These are phyloP conservation scores for Pseudocercospora crystallina DNA, from an alignment of 2,329 filamentous ascomycete species.

Conservation along the genomic window DNA sequence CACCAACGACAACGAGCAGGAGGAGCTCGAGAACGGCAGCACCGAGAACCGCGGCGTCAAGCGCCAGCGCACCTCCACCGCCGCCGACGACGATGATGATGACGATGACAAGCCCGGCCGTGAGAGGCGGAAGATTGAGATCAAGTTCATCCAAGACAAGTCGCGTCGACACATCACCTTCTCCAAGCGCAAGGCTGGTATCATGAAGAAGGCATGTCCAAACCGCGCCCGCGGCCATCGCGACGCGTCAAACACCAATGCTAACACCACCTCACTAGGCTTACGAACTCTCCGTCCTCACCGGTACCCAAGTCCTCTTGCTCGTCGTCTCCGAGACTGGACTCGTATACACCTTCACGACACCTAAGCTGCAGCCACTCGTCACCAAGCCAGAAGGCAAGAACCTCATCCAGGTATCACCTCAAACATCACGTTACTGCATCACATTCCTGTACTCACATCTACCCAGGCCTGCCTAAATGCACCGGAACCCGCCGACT, in stretches of 20 bases:
- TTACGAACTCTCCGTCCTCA: constrained; percentile 95
- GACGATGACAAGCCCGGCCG: constrained; percentile 97
- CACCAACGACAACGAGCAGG: constrained; percentile 42
- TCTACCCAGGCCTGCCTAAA: constrained; percentile 83
- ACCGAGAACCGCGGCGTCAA: constrained; percentile 77
- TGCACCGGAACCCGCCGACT: constrained; percentile 84
- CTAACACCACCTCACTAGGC: constrained; percentile 57
- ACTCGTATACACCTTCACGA: constrained; percentile 97
- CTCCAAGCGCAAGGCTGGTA: constrained; percentile 98
- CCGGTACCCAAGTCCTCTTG: constrained; percentile 93
- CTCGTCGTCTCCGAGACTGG: constrained; percentile 97
- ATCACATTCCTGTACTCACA: constrained; percentile 18
- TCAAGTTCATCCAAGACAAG: constrained; percentile 99
- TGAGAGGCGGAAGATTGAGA: constrained; percentile 99
- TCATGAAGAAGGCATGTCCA: constrained; percentile 93
- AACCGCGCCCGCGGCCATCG: not conserved
- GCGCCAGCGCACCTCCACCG: constrained; percentile 73
- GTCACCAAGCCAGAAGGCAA: constrained; percentile 99
- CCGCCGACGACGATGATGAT: constrained; percentile 84
- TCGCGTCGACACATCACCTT: constrained; percentile 99
- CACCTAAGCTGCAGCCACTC: constrained; percentile 94
- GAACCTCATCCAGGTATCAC: constrained; percentile 88
- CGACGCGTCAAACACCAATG: constrained; percentile 12
- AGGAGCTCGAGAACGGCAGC: constrained; percentile 68
- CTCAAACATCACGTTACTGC: constrained; percentile 7